These are phyloP conservation scores for Xylaria sp. DNA, from an alignment of 2,329 filamentous ascomycete genomes.

Conservation along the genomic window DNA sequence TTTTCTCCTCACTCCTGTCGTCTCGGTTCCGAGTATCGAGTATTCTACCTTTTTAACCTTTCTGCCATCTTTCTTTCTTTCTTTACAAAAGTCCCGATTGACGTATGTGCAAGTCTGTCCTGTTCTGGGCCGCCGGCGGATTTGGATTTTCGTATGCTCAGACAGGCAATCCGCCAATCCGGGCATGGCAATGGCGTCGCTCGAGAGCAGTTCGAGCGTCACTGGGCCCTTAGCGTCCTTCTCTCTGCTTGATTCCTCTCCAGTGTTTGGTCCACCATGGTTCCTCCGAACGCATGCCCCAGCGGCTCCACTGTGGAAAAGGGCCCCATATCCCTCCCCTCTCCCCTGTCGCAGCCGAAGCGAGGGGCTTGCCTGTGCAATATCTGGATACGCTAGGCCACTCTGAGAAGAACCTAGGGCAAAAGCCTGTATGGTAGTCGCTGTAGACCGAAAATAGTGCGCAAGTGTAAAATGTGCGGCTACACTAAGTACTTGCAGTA, in stretches of 20 bases:
- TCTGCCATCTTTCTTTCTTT: neutral
- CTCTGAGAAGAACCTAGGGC: no score
- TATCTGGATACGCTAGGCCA: neutral
- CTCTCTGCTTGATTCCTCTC: conserved; percentile 21
- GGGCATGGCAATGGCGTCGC: conserved; percentile 13
- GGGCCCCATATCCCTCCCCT: neutral
- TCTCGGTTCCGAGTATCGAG: neutral
- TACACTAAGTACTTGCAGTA: no score
- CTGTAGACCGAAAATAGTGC: no score
- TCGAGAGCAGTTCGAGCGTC: conserved; percentile 26
- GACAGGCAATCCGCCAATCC: conserved; percentile 34
- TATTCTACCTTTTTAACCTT: neutral
- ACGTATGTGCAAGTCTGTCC: neutral
- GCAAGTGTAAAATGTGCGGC: no score
- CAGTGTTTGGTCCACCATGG: conserved; percentile 26
- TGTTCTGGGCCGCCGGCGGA: conserved; percentile 23
- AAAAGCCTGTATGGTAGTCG: neutral
- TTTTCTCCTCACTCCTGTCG: neutral
- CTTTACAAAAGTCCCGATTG: neutral
- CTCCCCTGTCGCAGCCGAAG: conserved; percentile 30
- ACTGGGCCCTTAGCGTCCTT: conserved; percentile 7
- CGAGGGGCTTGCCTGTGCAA: conserved; percentile 21
- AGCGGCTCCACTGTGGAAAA: conserved; percentile 26
- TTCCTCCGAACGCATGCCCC: conserved; percentile 24
- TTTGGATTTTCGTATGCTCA: conserved; percentile 34